A percentile compares a stretch with the other conserved stretches of the same genome.
These are phyloP conservation scores for Vaccinium vitisidaea DNA, from an alignment of 148 eudicot species.

Conservation along the genomic window DNA sequence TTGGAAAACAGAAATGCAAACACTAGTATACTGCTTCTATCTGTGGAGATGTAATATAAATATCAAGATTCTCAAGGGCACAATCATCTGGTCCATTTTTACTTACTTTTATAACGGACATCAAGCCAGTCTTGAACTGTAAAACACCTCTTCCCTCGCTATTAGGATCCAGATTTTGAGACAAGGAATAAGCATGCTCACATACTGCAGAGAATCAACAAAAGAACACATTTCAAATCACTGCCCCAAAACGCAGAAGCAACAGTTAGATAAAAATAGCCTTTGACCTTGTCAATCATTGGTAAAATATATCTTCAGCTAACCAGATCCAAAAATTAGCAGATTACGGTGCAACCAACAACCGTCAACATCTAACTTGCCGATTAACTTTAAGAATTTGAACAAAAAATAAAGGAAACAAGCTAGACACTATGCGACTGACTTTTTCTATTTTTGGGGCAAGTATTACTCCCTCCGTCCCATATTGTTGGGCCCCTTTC, in stretches of 20 bases:
- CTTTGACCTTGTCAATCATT: neutral
- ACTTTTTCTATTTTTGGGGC: neutral
- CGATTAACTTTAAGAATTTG: neutral
- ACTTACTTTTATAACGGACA: slow-evolving; percentile 96
- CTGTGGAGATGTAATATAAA: neutral
- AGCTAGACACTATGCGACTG: too few species aligned
- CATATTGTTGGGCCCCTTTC: too few species aligned
- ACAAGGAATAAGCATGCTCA: slow-evolving; percentile 89
- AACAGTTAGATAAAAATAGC: neutral
- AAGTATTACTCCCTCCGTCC: too few species aligned
- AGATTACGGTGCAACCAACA: neutral
- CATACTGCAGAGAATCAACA: slow-evolving; percentile 59
- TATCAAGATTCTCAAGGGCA: neutral
- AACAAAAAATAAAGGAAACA: neutral
- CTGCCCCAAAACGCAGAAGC: neutral
- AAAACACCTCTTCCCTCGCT: slow-evolving; percentile 98
- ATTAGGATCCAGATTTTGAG: slow-evolving; percentile 95
- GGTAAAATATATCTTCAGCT: neutral
- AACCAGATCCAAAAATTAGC: neutral
- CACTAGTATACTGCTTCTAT: neutral
- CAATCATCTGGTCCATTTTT: slow-evolving; percentile 1
- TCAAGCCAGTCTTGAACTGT: slow-evolving; percentile 97
- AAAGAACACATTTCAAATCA: neutral
- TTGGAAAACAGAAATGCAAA: neutral
- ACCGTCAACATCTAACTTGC: neutral